A percentile compares a stretch with the other conserved stretches of the same genome.
These are phyloP conservation scores for Mycena rebaudengoi DNA, from an alignment of 768 basidiomycete species.

Conservation along the genomic window DNA sequence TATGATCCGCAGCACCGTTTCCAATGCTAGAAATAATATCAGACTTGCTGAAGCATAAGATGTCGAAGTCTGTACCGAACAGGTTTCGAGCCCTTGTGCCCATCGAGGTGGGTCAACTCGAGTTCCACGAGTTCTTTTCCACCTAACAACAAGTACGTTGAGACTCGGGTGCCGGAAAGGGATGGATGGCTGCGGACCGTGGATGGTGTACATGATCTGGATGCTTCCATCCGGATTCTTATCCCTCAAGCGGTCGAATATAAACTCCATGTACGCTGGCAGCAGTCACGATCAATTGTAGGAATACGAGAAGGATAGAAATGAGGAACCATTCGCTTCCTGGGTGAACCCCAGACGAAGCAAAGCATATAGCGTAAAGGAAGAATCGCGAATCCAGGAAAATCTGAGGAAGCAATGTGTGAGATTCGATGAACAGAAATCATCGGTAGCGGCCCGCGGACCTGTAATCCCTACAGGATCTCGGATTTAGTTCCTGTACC, in stretches of 20 bases:
- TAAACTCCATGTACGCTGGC: constrained; percentile 90
- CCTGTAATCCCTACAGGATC: constrained; percentile 66
- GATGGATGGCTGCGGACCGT: constrained; percentile 56
- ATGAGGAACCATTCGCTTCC: constrained; percentile 89
- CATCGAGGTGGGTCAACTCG: constrained; percentile 88
- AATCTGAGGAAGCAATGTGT: constrained; percentile 49
- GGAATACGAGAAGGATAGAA: neutral
- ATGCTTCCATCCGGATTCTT: constrained; percentile 91
- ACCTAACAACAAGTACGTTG: constrained; percentile 43
- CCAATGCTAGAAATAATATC: constrained; percentile 65
- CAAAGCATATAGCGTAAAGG: constrained; percentile 94
- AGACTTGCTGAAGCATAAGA: neutral
- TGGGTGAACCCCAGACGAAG: constrained; percentile 94
- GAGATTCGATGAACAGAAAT: neutral
- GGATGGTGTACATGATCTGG: constrained; percentile 98
- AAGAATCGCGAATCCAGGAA: constrained; percentile 95
- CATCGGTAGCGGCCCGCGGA: no score
- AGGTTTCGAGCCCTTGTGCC: constrained; percentile 85
- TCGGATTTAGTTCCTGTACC: neutral
- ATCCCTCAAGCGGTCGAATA: constrained; percentile 81
- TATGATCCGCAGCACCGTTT: constrained; percentile 94
- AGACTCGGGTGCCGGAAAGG: neutral
- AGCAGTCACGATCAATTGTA: constrained; percentile 7
- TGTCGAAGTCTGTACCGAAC: constrained; percentile 58
- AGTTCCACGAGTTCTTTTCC: constrained; percentile 85